Evolutionary conservation across 1,284 basidiomycete species (phyloP).

Genomic region (Cerrena zonata): DNA sequence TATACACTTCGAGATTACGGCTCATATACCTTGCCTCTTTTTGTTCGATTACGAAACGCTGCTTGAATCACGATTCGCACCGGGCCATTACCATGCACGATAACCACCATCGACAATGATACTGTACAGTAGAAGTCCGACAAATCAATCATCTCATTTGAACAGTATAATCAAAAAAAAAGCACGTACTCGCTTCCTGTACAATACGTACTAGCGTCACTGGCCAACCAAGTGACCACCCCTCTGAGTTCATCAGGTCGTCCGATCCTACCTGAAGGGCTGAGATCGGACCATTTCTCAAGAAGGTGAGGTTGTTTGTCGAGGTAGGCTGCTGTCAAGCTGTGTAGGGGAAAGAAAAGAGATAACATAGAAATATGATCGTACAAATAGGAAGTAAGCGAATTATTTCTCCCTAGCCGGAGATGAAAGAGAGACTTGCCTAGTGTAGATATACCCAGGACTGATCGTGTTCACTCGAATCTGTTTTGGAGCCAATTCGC

Average conservation of each 20-base stretch:
- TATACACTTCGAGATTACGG: too few species aligned
- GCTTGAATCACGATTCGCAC: too few species aligned
- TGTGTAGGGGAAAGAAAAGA: conserved; percentile 19
- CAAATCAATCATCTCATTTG: conserved; percentile 1
- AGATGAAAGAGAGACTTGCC: conserved; percentile 36
- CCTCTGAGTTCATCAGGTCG: conserved; percentile 73
- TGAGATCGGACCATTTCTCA: conserved; percentile 67
- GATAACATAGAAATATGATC: background rate
- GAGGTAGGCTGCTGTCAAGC: conserved; percentile 75
- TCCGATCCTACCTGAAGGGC: conserved; percentile 71
- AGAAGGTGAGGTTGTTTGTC: conserved; percentile 63
- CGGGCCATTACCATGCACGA: conserved; percentile 58
- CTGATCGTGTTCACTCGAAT: conserved; percentile 76
- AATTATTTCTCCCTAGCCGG: background rate
- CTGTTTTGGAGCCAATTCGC: conserved; percentile 64
- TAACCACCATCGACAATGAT: conserved; percentile 70
- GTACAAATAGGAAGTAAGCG: background rate
- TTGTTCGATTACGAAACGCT: too few species aligned
- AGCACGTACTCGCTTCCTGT: conserved; percentile 65
- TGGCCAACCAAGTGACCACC: conserved; percentile 72
- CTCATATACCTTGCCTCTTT: too few species aligned
- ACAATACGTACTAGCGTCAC: conserved; percentile 69
- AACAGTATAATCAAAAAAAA: background rate
- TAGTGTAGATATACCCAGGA: conserved; percentile 70
- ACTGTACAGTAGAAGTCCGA: conserved; percentile 28